These are phyloP conservation scores for Neonectria hederae DNA, from an alignment of 2,329 filamentous ascomycete genomes.

Conservation along the genomic window DNA sequence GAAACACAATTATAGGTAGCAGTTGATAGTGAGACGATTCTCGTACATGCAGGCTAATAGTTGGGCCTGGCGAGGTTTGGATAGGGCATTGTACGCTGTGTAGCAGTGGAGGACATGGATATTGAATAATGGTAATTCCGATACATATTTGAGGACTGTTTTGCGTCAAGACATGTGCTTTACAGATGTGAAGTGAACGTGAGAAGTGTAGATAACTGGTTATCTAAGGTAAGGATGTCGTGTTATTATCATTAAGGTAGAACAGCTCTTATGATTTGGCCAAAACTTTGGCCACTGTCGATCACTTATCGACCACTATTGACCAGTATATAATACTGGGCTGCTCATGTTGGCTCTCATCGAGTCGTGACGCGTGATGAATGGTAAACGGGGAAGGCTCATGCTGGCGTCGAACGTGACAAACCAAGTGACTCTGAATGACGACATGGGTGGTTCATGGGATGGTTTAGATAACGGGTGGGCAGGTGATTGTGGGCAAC, in stretches of 20 bases:
- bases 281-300: too few species aligned
- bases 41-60: constrained; percentile 6
- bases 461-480: constrained; percentile 6
- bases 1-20: constrained; percentile 10
- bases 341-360: background rate
- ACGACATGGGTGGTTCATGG: constrained; percentile 21
- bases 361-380: constrained; percentile 31
- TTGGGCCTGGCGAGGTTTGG: constrained; percentile 31
- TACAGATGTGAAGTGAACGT: background rate
- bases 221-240: too few species aligned
- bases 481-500: constrained; percentile 16
- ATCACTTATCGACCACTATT: background rate
- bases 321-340: background rate
- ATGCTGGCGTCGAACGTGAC: constrained; percentile 34
- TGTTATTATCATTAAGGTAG: too few species aligned
- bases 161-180: background rate
- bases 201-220: too few species aligned
- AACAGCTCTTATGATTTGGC: background rate
- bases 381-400: constrained; percentile 18
- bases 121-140: constrained; percentile 46
- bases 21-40: background rate
- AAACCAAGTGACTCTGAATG: constrained; percentile 28
- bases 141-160: constrained; percentile 20
- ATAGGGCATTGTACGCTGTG: constrained; percentile 31
- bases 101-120: constrained; percentile 33